Conservation (phyloP, 768 basidiomycete species). For the Kwoniella dendrophila region DNA sequence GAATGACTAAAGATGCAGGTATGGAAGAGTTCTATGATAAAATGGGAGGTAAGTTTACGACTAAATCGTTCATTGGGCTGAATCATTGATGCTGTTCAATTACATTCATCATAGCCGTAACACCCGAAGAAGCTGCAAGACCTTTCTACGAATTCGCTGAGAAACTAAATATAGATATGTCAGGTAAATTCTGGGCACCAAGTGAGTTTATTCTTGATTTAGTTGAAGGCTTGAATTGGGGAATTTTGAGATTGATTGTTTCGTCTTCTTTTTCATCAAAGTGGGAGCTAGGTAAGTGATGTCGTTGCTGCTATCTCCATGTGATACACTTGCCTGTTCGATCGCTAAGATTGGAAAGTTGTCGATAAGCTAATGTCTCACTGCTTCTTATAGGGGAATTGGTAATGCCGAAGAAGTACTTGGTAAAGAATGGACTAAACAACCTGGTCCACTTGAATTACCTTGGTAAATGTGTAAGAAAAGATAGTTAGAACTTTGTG, state of each 20-base stretch:
- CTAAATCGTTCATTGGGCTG: not conserved
- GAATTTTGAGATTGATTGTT: too few relatives aligned
- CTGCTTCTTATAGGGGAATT: constrained; percentile 52
- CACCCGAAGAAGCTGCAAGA: constrained; percentile 59
- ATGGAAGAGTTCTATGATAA: constrained; percentile 60
- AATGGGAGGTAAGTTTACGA: constrained; percentile 57
- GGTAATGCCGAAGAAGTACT: constrained; percentile 59
- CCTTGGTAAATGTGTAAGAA: constrained; percentile 55
- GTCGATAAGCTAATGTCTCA: not conserved
- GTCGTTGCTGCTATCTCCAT: too few relatives aligned
- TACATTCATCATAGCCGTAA: constrained; percentile 57
- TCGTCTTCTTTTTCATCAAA: too few relatives aligned
- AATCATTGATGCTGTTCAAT: too few relatives aligned
- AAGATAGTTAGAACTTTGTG: not conserved
- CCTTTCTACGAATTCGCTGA: constrained; percentile 58
- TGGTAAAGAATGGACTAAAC: constrained; percentile 57
- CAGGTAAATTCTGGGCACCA: constrained; percentile 61
- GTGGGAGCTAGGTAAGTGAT: too few relatives aligned
- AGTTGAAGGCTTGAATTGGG: too few relatives aligned
- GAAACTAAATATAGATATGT: constrained; percentile 53
- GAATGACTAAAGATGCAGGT: constrained; percentile 59
- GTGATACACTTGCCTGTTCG: too few relatives aligned
- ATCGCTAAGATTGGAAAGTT: too few relatives aligned
- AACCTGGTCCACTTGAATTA: constrained; percentile 55
- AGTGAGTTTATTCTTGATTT: constrained; percentile 37